Percentiles rank a stretch among this genome's conserved stretches.
phyloP scores from a whole-genome alignment of 148 eudicot genomes.

The Polygonum maritimum region DNA sequence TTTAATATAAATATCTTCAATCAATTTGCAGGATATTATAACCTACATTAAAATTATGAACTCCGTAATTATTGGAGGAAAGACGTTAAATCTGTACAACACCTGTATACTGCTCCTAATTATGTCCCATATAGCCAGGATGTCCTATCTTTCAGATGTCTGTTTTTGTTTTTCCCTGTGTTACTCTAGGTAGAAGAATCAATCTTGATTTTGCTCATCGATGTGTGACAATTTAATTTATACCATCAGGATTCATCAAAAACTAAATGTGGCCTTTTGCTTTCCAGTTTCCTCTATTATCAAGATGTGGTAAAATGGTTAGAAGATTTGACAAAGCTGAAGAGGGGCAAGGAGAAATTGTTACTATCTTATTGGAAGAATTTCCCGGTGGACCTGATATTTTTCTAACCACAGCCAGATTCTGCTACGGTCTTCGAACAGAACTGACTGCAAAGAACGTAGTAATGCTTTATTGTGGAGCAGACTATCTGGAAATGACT shows the following conservation, averaged over 20 bases:
- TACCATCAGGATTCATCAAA: background rate
- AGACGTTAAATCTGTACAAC: background rate
- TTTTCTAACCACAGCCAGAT: slow-evolving; percentile 59
- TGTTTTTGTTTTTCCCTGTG: background rate
- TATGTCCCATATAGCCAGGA: background rate
- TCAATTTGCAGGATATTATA: background rate
- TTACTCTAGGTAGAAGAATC: background rate
- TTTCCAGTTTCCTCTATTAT: slow-evolving; percentile 81
- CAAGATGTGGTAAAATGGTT: slow-evolving; percentile 70
- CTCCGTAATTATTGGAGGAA: background rate
- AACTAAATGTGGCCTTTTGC: slow-evolving; percentile 1
- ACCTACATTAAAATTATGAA: background rate
- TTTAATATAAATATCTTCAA: background rate
- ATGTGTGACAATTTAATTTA: background rate
- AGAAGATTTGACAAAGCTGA: slow-evolving; percentile 38
- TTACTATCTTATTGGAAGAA: slow-evolving; percentile 37
- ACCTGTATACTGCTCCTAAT: background rate
- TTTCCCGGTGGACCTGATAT: slow-evolving; percentile 73
- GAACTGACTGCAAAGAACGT: slow-evolving; percentile 67
- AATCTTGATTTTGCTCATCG: background rate
- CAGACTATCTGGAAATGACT: slow-evolving; percentile 83
- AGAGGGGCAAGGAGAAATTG: slow-evolving; percentile 17
- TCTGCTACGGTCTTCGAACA: slow-evolving; percentile 61
- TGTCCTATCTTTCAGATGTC: background rate
- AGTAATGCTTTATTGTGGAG: slow-evolving; percentile 57